phyloP scores from a whole-genome alignment of 2,329 filamentous ascomycete genomes.

The Neoascochyta sp. region DNA sequence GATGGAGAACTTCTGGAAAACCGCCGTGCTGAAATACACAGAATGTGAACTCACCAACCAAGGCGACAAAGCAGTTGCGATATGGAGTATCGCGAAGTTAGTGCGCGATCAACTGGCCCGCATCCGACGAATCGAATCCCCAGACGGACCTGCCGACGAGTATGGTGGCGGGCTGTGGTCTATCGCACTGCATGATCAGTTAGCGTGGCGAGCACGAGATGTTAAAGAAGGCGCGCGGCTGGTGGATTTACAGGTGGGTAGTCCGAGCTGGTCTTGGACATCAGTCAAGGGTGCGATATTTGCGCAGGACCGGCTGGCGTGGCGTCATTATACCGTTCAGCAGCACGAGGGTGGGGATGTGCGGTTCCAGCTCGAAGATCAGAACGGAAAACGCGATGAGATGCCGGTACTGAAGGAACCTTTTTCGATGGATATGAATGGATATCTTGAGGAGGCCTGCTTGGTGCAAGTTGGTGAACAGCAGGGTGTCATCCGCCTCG shows the following conservation, averaged over 20 bases:
- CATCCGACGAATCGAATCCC: no score
- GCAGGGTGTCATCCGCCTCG: no score
- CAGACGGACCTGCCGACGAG: no score
- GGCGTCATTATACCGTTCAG: no score
- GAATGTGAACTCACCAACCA: constrained; percentile 17
- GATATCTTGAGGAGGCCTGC: not conserved
- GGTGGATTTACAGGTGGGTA: constrained; percentile 4
- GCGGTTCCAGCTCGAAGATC: no score
- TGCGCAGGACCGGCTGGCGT: constrained; percentile 12
- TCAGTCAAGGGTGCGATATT: constrained; percentile 17
- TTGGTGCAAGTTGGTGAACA: constrained; percentile 6
- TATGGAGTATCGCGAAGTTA: constrained; percentile 30
- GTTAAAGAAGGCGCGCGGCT: constrained; percentile 9
- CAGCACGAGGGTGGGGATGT: no score
- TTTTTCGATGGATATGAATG: constrained; percentile 2
- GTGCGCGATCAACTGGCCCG: constrained; percentile 17
- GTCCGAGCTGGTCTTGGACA: constrained; percentile 25
- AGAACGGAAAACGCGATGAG: no score
- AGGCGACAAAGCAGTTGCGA: constrained; percentile 20
- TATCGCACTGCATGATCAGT: constrained; percentile 21
- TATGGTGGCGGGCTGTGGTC: constrained; percentile 25
- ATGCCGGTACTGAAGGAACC: no score
- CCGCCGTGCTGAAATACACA: constrained; percentile 22
- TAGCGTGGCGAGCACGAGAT: constrained; percentile 21
- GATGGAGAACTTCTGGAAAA: constrained; percentile 20